Conservation (phyloP, 192 early-diverging fungal species). For the Entophlyctis helioformis region DNA sequence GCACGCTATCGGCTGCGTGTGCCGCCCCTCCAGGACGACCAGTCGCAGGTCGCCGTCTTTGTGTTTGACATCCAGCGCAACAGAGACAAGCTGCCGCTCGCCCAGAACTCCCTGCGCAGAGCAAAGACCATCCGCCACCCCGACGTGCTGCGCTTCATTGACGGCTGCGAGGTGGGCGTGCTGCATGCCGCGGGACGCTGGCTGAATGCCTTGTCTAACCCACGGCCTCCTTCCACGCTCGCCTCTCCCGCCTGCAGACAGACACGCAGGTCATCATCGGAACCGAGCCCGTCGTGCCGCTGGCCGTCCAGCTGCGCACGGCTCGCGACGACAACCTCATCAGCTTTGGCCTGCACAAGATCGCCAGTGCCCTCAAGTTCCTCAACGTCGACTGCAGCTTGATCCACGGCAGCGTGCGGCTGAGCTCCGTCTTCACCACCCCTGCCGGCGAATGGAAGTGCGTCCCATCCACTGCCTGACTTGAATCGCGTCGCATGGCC, state of each 20-base stretch:
- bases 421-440: constrained; percentile 72
- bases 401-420: constrained; percentile 77
- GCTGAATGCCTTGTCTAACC: too few species aligned
- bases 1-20: too few species aligned
- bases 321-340: constrained; percentile 48
- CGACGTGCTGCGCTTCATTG: constrained; percentile 69
- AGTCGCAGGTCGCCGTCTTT: constrained; percentile 57
- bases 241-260: constrained; percentile 25
- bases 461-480: neutral
- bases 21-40: constrained; percentile 39
- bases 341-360: constrained; percentile 80
- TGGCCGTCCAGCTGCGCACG: constrained; percentile 36
- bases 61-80: constrained; percentile 62
- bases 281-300: constrained; percentile 71
- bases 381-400: constrained; percentile 73
- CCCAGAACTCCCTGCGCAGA: constrained; percentile 76
- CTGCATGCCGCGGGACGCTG: too few species aligned
- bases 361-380: constrained; percentile 75
- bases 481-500: neutral
- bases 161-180: constrained; percentile 65
- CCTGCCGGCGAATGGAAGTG: constrained; percentile 86
- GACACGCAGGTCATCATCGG: constrained; percentile 75
- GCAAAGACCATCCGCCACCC: constrained; percentile 86
- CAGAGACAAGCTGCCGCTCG: constrained; percentile 62
- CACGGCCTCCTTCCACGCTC: constrained; percentile 4